Conservation (phyloP, 2,329 filamentous ascomycete genomes). For the Bipolaris cookei region DNA sequence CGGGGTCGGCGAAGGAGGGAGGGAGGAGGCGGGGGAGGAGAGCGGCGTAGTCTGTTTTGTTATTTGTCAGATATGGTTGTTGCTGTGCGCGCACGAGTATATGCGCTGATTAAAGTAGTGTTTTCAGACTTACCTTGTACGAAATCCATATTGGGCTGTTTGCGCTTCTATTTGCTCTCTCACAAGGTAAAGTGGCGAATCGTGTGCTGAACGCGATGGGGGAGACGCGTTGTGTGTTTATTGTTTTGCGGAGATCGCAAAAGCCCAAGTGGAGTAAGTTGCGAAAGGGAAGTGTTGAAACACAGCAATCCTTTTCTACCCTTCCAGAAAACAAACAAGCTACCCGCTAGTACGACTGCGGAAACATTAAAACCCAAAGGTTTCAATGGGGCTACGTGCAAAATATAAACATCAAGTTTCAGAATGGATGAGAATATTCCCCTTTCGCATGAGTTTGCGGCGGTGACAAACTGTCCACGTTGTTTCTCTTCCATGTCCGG, state of each 20-base stretch:
- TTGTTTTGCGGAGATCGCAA: background rate
- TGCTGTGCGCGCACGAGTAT: background rate
- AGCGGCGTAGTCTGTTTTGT: slow-evolving; percentile 38
- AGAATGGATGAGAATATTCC: background rate
- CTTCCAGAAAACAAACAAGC: background rate
- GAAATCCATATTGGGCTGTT: slow-evolving; percentile 36
- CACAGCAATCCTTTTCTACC: background rate
- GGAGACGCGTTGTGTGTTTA: slow-evolving; percentile 18
- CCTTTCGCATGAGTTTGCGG: slow-evolving; percentile 13
- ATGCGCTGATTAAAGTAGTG: background rate
- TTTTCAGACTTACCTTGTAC: slow-evolving; percentile 29
- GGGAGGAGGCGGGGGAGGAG: slow-evolving; percentile 43
- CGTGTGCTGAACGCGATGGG: slow-evolving; percentile 21
- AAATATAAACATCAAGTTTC: background rate
- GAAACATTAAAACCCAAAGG: background rate
- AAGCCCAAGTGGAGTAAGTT: background rate
- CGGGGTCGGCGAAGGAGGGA: slow-evolving; percentile 38
- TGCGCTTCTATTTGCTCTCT: slow-evolving; percentile 4
- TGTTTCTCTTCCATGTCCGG: background rate
- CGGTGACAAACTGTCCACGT: slow-evolving; percentile 23
- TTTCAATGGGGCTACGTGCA: background rate
- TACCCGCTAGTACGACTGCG: background rate
- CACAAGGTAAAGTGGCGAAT: slow-evolving; percentile 5
- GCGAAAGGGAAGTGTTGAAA: background rate
- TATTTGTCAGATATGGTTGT: slow-evolving; percentile 17